phyloP scores from a whole-genome alignment of 2,329 filamentous ascomycete species.

The Fonsecaea nubica region DNA sequence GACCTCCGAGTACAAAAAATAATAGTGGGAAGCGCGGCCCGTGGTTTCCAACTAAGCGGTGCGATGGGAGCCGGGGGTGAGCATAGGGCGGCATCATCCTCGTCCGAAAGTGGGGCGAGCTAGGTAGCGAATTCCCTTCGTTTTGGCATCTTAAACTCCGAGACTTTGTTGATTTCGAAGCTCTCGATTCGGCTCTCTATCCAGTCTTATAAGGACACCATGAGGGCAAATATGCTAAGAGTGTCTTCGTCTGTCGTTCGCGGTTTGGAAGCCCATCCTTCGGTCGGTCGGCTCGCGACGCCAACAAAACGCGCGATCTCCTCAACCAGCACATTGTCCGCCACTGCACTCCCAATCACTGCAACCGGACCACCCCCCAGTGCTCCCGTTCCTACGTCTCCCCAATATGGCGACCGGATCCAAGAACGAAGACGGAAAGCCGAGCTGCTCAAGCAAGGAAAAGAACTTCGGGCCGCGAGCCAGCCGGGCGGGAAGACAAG shows the following conservation, averaged over 20 bases:
- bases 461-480: constrained; percentile 51
- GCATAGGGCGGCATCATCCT: no score
- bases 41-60: no score
- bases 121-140: no score
- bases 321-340: constrained; percentile 21
- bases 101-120: no score
- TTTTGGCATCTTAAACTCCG: background rate
- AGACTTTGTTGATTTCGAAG: background rate
- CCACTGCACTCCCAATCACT: constrained; percentile 62
- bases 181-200: background rate
- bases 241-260: constrained; percentile 12
- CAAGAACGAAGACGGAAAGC: constrained; percentile 59
- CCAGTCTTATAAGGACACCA: background rate
- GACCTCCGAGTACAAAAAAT: no score
- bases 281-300: constrained; percentile 16
- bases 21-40: no score
- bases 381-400: constrained; percentile 58
- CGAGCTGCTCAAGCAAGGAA: constrained; percentile 55
- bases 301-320: constrained; percentile 22
- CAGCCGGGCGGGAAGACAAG: constrained; percentile 40
- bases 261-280: constrained; percentile 2
- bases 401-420: constrained; percentile 56
- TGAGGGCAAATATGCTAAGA: constrained; percentile 21
- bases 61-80: no score
- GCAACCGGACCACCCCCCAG: constrained; percentile 66